Conservation (phyloP, 2,329 filamentous ascomycete species). For the Monascus ruber region DNA sequence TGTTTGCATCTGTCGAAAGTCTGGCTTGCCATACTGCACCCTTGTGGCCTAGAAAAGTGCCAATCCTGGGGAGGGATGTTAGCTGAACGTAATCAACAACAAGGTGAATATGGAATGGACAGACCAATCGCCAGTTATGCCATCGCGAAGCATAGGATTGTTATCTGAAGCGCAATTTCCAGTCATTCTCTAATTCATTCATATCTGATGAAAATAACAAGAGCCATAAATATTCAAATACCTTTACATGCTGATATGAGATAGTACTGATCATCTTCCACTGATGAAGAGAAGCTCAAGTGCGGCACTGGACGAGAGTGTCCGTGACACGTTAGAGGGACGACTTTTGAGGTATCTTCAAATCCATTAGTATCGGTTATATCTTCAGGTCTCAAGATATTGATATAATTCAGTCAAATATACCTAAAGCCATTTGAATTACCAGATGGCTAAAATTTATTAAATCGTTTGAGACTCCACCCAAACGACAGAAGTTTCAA, state of each 20-base stretch:
- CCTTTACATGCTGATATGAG: slow-evolving; percentile 90
- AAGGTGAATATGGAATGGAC: slow-evolving; percentile 8
- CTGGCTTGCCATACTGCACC: slow-evolving; percentile 95
- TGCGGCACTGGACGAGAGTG: slow-evolving; percentile 89
- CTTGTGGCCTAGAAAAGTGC: slow-evolving; percentile 96
- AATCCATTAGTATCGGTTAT: background rate
- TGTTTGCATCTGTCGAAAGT: slow-evolving; percentile 73
- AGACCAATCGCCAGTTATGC: slow-evolving; percentile 86
- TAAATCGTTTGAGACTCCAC: no score
- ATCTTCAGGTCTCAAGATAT: background rate
- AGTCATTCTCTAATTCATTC: background rate
- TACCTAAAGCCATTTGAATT: slow-evolving; percentile 15
- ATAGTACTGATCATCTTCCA: slow-evolving; percentile 77
- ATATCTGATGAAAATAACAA: background rate
- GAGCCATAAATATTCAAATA: slow-evolving; percentile 19
- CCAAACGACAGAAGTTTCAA: background rate
- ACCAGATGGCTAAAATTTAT: slow-evolving; percentile 1
- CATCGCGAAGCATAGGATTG: slow-evolving; percentile 96
- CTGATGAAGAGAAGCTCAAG: slow-evolving; percentile 73
- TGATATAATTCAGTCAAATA: background rate
- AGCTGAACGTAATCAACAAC: slow-evolving; percentile 1
- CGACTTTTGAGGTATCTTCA: slow-evolving; percentile 46
- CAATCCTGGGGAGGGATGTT: slow-evolving; percentile 50
- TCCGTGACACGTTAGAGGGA: slow-evolving; percentile 86
- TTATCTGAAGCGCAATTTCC: slow-evolving; percentile 51